A percentile compares a stretch with the other conserved stretches of the same genome.
phyloP scores from a whole-genome alignment of 2,329 filamentous ascomycete species.

The Sclerotinia subarctica region DNA sequence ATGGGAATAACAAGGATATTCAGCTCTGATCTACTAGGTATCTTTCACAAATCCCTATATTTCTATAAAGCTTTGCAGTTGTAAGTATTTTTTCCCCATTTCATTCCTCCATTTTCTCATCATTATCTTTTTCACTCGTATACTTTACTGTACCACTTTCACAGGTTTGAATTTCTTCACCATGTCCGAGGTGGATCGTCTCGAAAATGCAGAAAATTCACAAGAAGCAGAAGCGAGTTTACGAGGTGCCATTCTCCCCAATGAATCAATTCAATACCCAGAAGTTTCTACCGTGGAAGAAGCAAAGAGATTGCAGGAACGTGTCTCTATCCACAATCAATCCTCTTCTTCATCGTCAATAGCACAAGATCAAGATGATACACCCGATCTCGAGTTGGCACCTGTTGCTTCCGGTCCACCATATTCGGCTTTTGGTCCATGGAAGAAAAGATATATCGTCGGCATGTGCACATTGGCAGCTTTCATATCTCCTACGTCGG shows the following conservation, averaged over 20 bases:
- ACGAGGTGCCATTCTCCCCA: conserved; percentile 22
- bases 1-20: no score
- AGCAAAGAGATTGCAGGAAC: conserved; percentile 6
- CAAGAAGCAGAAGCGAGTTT: conserved; percentile 25
- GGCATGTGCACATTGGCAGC: conserved; percentile 49
- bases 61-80: neutral
- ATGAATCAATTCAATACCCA: conserved; percentile 22
- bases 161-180: no score
- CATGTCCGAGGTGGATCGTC: conserved; percentile 29
- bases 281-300: conserved; percentile 25
- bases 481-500: conserved; percentile 36
- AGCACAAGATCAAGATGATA: conserved; percentile 26
- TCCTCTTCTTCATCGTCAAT: conserved; percentile 23
- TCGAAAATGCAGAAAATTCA: conserved; percentile 28
- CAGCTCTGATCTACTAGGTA: neutral
- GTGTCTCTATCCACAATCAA: conserved; percentile 2
- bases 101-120: neutral
- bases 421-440: conserved; percentile 36
- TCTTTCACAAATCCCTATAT: neutral
- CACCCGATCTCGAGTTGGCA: conserved; percentile 35
- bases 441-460: conserved; percentile 50
- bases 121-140: neutral
- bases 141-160: no score
- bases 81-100: conserved; percentile 3
- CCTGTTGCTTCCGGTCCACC: conserved; percentile 33